Conservation (phyloP, 257 asterid genomes). For the Plantago ovata region DNA sequence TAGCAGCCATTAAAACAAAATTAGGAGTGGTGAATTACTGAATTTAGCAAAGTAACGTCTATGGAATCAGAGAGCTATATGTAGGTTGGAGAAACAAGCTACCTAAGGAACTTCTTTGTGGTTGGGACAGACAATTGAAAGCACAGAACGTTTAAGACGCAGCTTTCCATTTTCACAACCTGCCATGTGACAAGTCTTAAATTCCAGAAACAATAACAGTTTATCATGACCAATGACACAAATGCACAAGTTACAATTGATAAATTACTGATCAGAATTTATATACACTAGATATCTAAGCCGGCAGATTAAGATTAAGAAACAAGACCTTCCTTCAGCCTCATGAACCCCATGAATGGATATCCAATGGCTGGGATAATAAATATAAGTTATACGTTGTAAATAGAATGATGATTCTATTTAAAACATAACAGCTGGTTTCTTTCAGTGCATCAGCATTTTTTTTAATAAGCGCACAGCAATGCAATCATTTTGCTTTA, state of each 20-base stretch:
- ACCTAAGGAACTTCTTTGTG: slow-evolving; percentile 94
- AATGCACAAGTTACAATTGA: too few species aligned
- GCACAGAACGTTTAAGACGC: slow-evolving; percentile 56
- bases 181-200: slow-evolving; percentile 33
- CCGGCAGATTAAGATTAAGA: too few species aligned
- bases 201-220: slow-evolving; percentile 8
- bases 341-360: slow-evolving; percentile 10
- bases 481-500: not conserved
- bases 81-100: slow-evolving; percentile 6
- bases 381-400: not conserved
- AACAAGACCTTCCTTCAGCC: too few species aligned
- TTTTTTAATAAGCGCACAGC: slow-evolving; percentile 4
- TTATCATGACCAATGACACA: too few species aligned
- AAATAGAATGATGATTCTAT: not conserved
- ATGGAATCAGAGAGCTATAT: not conserved
- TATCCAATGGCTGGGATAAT: not conserved
- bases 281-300: too few species aligned
- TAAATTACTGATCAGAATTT: too few species aligned
- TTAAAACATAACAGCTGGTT: not conserved
- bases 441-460: not conserved
- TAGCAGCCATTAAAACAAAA: slow-evolving; percentile 16
- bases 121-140: slow-evolving; percentile 86
- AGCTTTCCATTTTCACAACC: slow-evolving; percentile 85
- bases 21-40: slow-evolving; percentile 9
- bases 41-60: slow-evolving; percentile 5